Conservation (phyloP, 441 rosid genomes). For the Capsella rubella region DNA sequence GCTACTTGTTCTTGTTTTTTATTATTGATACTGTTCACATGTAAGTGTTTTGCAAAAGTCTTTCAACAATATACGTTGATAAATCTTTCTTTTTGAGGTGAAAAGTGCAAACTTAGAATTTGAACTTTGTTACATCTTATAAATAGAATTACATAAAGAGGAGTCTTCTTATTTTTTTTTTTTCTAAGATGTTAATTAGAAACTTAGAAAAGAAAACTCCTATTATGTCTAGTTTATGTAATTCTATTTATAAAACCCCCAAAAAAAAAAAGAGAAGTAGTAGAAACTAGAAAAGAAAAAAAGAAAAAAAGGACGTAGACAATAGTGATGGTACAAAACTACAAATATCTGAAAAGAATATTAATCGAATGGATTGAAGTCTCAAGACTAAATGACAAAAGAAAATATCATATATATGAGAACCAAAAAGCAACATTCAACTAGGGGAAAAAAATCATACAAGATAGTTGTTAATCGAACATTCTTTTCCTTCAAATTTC, state of each 20-base stretch:
- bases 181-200: no score
- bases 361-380: not conserved
- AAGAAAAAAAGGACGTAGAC: not conserved
- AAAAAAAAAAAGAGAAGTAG: no score
- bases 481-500: no score
- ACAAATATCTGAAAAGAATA: not conserved
- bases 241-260: no score
- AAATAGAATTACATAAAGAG: not conserved
- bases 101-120: not conserved
- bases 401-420: slow-evolving; percentile 13
- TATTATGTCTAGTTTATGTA: no score
- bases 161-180: not conserved
- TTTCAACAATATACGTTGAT: slow-evolving; percentile 4
- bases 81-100: not conserved
- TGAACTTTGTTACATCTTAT: not conserved
- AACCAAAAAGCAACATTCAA: not conserved
- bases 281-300: not conserved
- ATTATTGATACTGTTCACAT: slow-evolving; percentile 22
- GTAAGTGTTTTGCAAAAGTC: slow-evolving; percentile 5
- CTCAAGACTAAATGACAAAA: not conserved
- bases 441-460: not conserved
- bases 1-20: not conserved
- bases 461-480: no score
- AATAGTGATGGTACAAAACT: not conserved
- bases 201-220: no score